These are phyloP conservation scores for Anisodus tanguticus DNA, from an alignment of 257 asterid species.

Conservation along the genomic window DNA sequence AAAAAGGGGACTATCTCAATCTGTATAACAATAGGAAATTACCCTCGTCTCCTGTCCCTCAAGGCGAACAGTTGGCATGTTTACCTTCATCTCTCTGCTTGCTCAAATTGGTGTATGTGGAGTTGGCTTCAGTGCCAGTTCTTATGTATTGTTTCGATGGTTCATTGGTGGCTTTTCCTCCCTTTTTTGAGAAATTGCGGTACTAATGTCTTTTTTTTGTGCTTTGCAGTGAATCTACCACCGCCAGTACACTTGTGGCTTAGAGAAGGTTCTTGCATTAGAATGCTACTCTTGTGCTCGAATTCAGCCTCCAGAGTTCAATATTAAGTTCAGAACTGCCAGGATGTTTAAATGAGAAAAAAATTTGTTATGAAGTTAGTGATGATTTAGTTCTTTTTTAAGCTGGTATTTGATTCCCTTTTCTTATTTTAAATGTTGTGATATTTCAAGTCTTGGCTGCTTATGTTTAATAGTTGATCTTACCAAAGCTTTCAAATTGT, in stretches of 20 bases:
- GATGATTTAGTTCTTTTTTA: neutral
- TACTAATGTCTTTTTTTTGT: neutral
- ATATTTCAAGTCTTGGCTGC: neutral
- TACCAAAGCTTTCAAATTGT: neutral
- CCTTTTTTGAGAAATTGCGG: neutral
- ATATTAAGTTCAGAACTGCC: neutral
- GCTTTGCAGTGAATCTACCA: slow-evolving; percentile 25
- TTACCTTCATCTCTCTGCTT: neutral
- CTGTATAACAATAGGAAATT: neutral
- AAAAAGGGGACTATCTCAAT: too few relatives aligned
- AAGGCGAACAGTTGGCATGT: neutral
- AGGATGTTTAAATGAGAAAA: neutral
- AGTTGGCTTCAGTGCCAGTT: neutral
- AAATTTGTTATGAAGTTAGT: neutral
- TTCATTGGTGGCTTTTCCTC: neutral
- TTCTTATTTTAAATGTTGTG: neutral
- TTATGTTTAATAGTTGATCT: neutral
- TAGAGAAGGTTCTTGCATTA: neutral
- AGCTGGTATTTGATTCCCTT: neutral
- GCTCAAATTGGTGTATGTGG: neutral
- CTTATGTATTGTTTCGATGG: neutral
- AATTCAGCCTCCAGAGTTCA: neutral
- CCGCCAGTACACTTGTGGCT: slow-evolving; percentile 25
- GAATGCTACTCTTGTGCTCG: neutral
- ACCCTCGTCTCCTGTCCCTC: neutral